These are phyloP conservation scores for Russula sp. DNA, from an alignment of 768 basidiomycete species.

Conservation along the genomic window DNA sequence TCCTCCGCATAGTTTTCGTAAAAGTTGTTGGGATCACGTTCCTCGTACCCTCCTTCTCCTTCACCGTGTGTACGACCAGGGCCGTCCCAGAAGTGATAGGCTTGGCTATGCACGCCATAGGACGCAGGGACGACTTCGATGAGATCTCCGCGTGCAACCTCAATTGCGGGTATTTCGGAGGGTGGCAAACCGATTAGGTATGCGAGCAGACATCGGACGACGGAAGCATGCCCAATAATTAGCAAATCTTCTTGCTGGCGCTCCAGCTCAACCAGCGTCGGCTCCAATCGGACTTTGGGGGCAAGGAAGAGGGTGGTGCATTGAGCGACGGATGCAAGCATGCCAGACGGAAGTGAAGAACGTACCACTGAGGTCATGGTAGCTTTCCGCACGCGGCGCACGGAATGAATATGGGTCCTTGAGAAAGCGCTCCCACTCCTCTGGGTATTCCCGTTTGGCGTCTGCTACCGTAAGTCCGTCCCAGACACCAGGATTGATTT, in stretches of 20 bases:
- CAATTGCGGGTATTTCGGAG: constrained; percentile 94
- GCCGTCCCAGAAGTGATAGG: constrained; percentile 90
- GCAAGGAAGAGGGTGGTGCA: not conserved
- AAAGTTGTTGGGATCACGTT: constrained; percentile 63
- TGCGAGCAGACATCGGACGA: constrained; percentile 91
- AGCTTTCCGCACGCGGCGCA: constrained; percentile 92
- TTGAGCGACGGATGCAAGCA: constrained; percentile 17
- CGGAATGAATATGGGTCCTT: constrained; percentile 91
- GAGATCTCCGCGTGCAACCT: constrained; percentile 94
- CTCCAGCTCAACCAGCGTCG: constrained; percentile 87
- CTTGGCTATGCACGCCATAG: constrained; percentile 84
- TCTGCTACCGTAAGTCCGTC: constrained; percentile 90
- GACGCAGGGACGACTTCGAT: constrained; percentile 86
- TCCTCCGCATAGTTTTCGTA: constrained; percentile 78
- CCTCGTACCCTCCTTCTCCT: constrained; percentile 28
- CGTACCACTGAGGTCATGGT: constrained; percentile 87
- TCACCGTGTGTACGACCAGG: constrained; percentile 52
- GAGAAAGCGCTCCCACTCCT: constrained; percentile 89
- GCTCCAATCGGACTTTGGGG: constrained; percentile 78
- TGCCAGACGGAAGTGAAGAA: constrained; percentile 2
- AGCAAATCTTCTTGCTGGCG: constrained; percentile 90
- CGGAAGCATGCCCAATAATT: constrained; percentile 95
- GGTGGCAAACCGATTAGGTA: constrained; percentile 92
- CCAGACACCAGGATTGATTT: constrained; percentile 98
- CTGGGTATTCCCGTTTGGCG: constrained; percentile 83